Evolutionary conservation across 768 basidiomycete species (phyloP), one percentile per base, ranked within the genome.

Genomic region (Kwoniella heveanensis): DNA sequence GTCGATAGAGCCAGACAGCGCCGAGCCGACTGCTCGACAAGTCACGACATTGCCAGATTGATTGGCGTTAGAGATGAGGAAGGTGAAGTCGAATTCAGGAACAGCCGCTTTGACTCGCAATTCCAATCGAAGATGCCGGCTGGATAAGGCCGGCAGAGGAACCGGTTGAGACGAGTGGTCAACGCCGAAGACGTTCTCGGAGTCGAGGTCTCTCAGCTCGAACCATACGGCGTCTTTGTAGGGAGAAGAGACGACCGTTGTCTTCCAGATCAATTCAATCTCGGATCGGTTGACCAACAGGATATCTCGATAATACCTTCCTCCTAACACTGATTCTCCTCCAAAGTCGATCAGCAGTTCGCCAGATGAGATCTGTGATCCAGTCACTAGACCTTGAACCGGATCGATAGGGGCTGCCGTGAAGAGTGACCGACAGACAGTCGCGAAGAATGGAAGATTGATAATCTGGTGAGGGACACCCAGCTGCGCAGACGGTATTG

Each of bases 241-340:
- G 21, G 62, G 62, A 2, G 73, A 64, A 27, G 66, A 68, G 48
- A 78, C 74, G 12, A 72, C 70, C 6, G 67, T 65, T 8, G 70
- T 73, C 24, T 63, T 69, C 77, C 77, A 78, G 27, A 78, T 67
- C 51, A 76, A 60, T 53, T 78, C 77, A 48, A 76, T 69, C 52
- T 72, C 77, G 10, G 77, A 78, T 22, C 77, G 70, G 51, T 78
- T 78, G 55, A 71, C 68, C 30, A 78, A 59, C 19, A 75, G 47
- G 51, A 73, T 71, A 56, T 78, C 77, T 8, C 74, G 68, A 51
- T 72, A 60, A 48, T 74, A 72, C 22, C 67, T 57, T 10, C 64
- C 57, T 15, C 74, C 77, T 19, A 76, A 70, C 2, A 72, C 65
- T n/a, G 72, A 60, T 25, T 75, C 72, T 37, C 58, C 54, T 8